Evolutionary conservation across 2,329 filamentous ascomycete genomes (phyloP).

Genomic region (Parafenestella ontariensis): DNA sequence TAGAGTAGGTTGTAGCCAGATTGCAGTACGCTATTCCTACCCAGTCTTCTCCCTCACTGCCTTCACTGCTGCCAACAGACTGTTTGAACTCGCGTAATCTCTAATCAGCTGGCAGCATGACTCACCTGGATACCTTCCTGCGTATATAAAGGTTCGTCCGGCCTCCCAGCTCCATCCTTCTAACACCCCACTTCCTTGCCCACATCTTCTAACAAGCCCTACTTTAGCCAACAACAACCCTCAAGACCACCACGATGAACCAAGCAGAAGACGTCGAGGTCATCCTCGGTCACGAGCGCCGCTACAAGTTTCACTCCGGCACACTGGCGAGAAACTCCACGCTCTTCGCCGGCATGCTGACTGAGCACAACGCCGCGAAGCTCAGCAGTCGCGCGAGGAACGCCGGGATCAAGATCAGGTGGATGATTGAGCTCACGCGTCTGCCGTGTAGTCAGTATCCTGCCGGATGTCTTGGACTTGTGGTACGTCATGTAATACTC

Average conservation of each 20-base stretch:
- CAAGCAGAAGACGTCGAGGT: conserved; percentile 46
- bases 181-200: not conserved
- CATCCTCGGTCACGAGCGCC: conserved; percentile 36
- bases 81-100: not conserved
- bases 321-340: conserved; percentile 43
- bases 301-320: conserved; percentile 45
- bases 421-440: conserved; percentile 42
- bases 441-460: conserved; percentile 26
- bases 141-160: not conserved
- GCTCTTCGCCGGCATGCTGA: conserved; percentile 40
- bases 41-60: not conserved
- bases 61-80: not conserved
- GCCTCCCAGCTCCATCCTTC: not conserved
- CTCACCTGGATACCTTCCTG: not conserved
- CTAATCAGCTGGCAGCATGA: not conserved
- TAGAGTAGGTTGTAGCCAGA: too few relatives aligned
- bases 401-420: conserved; percentile 36
- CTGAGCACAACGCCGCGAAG: conserved; percentile 36
- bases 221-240: conserved; percentile 1
- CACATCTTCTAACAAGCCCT: not conserved
- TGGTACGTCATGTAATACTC: conserved; percentile 28
- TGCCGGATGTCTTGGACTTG: conserved; percentile 31
- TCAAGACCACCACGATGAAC: conserved; percentile 29
- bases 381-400: conserved; percentile 31
- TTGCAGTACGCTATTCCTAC: not conserved